Evolutionary conservation across 73 alveolate genomes (phyloP), one percentile per base, ranked within the genome.

Genomic region (Paraurostyla sp.): DNA sequence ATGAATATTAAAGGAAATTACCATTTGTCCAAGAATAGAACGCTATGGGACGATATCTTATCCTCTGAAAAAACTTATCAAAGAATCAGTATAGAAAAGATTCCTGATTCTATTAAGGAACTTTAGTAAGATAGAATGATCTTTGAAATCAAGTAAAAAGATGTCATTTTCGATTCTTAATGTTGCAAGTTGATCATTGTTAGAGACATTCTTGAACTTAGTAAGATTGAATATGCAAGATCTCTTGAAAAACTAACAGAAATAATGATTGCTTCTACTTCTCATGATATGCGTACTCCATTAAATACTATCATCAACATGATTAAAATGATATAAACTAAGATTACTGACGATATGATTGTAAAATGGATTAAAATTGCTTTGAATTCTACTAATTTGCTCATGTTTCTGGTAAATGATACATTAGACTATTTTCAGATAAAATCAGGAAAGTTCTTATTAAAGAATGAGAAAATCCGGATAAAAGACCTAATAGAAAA

Each of bases 231-330:
- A 54, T 78, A 78, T 60, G 35, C 40, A 30, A 25, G 89, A 29
- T 78, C 89, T 6, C 32, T 78, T 50, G 23, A 50, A 40, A 78
- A 78, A 27, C 45, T 78, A 16, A 43, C 89, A 6, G 90, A 91
- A 43, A 30, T 80, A 43, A 71, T 91, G 93, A 76, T 91, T 20
- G 87, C 96, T 16, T 57, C 91, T 29, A 78, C 81, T 18, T 76
- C 92, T 6, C 96, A 91, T 84, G 96, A 91, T 51, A 51, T 80
- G 62, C 46, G 92, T 30, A 91, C 92, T 20, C 96, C 96, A 0
- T 63, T 91, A 9, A 91, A 91, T 42, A 60, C 92, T 0, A 73
- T 91, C 15, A 46, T 83, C 41, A 41, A 82, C 49, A 65, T 73
- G 88, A 62, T 41, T 71, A 40, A 75, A 38, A 32, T 76, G 29